Evolutionary conservation across 2,329 filamentous ascomycete species (phyloP).

Genomic region (Ophiostoma himal-ulmi): DNA sequence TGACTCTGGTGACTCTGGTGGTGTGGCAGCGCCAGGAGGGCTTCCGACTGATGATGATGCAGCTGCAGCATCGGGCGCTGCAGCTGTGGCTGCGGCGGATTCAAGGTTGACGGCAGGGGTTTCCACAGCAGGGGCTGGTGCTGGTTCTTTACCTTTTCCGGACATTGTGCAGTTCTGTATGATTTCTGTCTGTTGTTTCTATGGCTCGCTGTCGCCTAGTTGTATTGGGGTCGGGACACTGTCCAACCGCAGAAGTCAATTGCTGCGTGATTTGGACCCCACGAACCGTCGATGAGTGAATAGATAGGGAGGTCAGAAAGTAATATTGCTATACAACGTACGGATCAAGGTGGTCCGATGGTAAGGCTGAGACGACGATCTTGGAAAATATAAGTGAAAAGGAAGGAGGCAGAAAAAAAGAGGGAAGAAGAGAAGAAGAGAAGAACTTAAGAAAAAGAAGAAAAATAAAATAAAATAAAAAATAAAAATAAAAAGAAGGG

Average conservation of each 20-base stretch:
- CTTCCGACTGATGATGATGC: neutral
- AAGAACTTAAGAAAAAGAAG: neutral
- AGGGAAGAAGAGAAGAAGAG: neutral
- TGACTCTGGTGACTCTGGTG: neutral
- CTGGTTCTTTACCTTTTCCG: neutral
- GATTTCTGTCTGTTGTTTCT: neutral
- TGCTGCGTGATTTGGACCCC: neutral
- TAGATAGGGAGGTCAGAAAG: too few relatives aligned
- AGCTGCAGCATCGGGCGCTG: neutral
- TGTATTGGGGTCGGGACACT: neutral
- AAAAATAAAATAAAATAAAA: too few relatives aligned
- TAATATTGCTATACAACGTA: too few relatives aligned
- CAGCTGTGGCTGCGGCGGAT: neutral
- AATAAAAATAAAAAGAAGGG: neutral
- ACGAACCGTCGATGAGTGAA: neutral
- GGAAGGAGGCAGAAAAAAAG: neutral
- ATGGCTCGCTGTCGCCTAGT: neutral
- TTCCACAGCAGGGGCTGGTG: neutral
- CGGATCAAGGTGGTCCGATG: neutral
- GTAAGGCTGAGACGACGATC: neutral
- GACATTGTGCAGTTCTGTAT: neutral
- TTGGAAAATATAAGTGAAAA: neutral
- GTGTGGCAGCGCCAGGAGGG: neutral
- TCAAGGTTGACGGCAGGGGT: too few relatives aligned
- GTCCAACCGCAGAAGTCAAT: neutral